These are phyloP conservation scores for Pichia californica DNA, from an alignment of 805 yeast species.

Conservation along the genomic window DNA sequence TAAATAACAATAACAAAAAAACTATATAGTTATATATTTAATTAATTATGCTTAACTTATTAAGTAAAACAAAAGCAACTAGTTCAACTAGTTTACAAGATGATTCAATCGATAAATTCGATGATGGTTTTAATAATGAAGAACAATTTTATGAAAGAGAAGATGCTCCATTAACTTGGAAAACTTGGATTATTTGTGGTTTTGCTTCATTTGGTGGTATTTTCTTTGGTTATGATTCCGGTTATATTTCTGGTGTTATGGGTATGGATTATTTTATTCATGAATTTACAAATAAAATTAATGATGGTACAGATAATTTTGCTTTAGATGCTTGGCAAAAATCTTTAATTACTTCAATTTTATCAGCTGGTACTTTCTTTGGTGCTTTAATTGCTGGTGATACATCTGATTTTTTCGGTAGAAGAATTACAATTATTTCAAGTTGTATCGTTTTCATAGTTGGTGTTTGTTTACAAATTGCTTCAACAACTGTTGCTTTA, in stretches of 20 bases:
- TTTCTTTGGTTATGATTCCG: constrained; percentile 64
- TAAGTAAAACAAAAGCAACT: no score
- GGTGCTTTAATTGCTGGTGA: constrained; percentile 64
- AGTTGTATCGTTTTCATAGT: constrained; percentile 39
- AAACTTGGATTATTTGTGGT: constrained; percentile 37
- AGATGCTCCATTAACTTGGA: constrained; percentile 34
- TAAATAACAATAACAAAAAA: no score
- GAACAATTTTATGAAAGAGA: constrained; percentile 11
- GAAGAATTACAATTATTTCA: constrained; percentile 40
- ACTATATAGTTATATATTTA: no score
- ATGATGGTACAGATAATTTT: constrained; percentile 15
- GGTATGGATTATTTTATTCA: constrained; percentile 48
- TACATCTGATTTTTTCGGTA: constrained; percentile 38
- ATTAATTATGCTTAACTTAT: no score
- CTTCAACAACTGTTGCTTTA: constrained; percentile 40
- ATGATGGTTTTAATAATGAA: background rate
- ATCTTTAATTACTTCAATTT: constrained; percentile 59
- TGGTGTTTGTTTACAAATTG: constrained; percentile 45
- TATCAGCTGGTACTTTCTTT: constrained; percentile 63
- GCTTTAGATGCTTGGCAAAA: constrained; percentile 27
- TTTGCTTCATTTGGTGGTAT: constrained; percentile 67
- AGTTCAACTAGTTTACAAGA: background rate
- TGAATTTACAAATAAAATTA: constrained; percentile 29
- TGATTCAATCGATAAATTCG: background rate
- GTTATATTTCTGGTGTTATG: constrained; percentile 58